phyloP scores from a whole-genome alignment of 106 monocot species.

The Dioscorea zingiberensis region DNA sequence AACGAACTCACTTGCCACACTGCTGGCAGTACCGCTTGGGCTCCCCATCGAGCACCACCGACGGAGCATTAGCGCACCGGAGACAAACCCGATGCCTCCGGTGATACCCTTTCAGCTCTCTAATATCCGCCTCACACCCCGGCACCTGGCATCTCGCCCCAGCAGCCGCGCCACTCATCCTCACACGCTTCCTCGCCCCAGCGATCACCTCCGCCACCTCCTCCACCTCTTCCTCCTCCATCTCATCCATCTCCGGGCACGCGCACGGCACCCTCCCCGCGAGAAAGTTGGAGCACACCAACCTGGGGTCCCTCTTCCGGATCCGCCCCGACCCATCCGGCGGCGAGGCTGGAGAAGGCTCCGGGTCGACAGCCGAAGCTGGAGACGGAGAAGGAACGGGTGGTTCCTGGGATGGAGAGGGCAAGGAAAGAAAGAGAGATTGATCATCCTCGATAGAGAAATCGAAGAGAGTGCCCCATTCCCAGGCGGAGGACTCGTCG shows the following conservation, averaged over 20 bases:
- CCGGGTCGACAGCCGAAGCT: neutral
- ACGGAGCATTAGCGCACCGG: constrained; percentile 57
- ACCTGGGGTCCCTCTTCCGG: constrained; percentile 78
- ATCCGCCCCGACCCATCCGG: constrained; percentile 18
- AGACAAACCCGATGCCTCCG: constrained; percentile 74
- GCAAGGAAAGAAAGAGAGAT: constrained; percentile 30
- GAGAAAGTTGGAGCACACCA: constrained; percentile 72
- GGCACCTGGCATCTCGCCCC: constrained; percentile 71
- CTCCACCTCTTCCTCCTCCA: constrained; percentile 40
- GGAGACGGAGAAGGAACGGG: constrained; percentile 6
- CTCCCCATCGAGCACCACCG: constrained; percentile 69
- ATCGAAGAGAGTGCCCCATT: constrained; percentile 58
- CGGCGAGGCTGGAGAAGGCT: neutral
- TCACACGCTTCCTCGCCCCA: constrained; percentile 43
- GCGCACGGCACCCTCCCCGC: constrained; percentile 79
- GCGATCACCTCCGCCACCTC: constrained; percentile 20
- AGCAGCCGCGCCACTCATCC: constrained; percentile 11
- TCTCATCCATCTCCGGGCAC: constrained; percentile 80
- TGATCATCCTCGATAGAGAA: constrained; percentile 48
- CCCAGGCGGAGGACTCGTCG: constrained; percentile 31
- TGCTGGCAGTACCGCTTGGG: constrained; percentile 91
- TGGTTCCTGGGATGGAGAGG: neutral
- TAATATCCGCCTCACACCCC: constrained; percentile 79
- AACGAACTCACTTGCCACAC: constrained; percentile 81
- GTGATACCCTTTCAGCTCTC: constrained; percentile 91